A percentile compares a stretch with the other conserved stretches of the same genome.
Evolutionary conservation across 2,329 filamentous ascomycete genomes (phyloP).

Genomic region (Stylonectria norvegica): DNA sequence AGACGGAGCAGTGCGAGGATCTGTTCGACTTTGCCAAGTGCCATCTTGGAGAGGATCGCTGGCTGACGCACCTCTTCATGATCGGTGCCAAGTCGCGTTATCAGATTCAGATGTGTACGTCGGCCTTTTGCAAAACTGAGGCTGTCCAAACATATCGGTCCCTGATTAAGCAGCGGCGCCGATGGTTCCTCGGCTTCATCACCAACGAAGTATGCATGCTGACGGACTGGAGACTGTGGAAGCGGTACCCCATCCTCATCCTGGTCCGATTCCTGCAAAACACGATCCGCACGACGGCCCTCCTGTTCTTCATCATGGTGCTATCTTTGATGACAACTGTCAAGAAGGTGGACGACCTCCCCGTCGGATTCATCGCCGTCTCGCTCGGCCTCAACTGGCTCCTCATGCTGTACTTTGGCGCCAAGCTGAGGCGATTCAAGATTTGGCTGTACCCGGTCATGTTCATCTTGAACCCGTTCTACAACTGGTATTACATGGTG

Average conservation of each 20-base stretch:
- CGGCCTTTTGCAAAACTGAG: constrained; percentile 97
- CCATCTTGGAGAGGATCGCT: constrained; percentile 91
- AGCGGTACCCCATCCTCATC: constrained; percentile 80
- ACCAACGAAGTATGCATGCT: constrained; percentile 99
- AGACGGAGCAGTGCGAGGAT: constrained; percentile 91
- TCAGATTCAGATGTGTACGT: constrained; percentile 97
- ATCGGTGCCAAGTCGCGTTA: constrained; percentile 89
- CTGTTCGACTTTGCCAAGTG: constrained; percentile 96
- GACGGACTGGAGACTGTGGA: constrained; percentile 90
- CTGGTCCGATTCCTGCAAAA: constrained; percentile 91
- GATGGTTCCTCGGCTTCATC: constrained; percentile 97
- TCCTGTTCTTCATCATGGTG: constrained; percentile 92
- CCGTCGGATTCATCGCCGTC: constrained; percentile 89
- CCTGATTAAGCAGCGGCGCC: constrained; percentile 86
- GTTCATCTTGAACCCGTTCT: constrained; percentile 93
- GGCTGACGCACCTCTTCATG: constrained; percentile 98
- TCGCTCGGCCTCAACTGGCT: constrained; percentile 91
- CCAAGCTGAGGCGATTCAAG: constrained; percentile 83
- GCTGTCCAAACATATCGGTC: constrained; percentile 84
- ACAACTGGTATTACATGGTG: constrained; percentile 98
- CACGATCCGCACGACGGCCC: constrained; percentile 88
- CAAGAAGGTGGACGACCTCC: constrained; percentile 72
- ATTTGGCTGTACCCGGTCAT: constrained; percentile 93
- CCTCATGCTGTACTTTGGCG: constrained; percentile 93
- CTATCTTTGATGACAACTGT: constrained; percentile 82